Percentiles rank a stretch among this genome's conserved stretches.
Evolutionary conservation across 345 rosid species (phyloP).

Genomic region (Eucalyptus virginea): DNA sequence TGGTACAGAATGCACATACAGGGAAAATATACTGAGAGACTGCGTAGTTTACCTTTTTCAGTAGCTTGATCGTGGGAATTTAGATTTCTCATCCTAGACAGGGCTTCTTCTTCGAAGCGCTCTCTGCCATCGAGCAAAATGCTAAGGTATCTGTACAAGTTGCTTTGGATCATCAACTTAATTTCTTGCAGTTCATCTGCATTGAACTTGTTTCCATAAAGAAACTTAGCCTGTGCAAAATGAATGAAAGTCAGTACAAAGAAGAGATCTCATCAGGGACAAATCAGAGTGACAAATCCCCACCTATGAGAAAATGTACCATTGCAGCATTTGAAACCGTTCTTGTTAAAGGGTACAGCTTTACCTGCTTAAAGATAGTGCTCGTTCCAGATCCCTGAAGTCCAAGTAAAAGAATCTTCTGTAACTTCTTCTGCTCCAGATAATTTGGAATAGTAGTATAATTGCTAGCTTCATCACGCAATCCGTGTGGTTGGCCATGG

Average conservation of each 20-base stretch:
- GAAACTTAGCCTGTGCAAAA: constrained; percentile 73
- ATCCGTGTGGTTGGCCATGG: constrained; percentile 57
- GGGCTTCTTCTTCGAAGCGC: constrained; percentile 89
- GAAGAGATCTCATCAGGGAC: background rate
- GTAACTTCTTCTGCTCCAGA: constrained; percentile 66
- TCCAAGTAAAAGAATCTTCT: constrained; percentile 86
- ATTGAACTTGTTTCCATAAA: constrained; percentile 79
- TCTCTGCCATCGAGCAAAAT: constrained; percentile 93
- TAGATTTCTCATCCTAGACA: constrained; percentile 27
- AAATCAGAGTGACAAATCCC: background rate
- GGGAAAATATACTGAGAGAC: background rate
- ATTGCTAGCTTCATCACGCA: constrained; percentile 65
- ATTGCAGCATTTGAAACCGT: background rate
- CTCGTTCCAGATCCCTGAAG: constrained; percentile 91
- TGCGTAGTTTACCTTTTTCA: constrained; percentile 28
- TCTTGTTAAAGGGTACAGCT: background rate
- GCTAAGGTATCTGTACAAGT: constrained; percentile 90
- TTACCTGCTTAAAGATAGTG: constrained; percentile 94
- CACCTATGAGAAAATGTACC: background rate
- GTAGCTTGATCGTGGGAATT: constrained; percentile 26
- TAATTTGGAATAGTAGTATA: constrained; percentile 66
- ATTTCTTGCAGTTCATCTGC: constrained; percentile 76
- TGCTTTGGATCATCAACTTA: constrained; percentile 96
- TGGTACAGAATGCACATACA: background rate
- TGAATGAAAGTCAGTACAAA: background rate